These are phyloP conservation scores for Styphnolobium japonicum DNA, from an alignment of 306 rosid genomes.

Conservation along the genomic window DNA sequence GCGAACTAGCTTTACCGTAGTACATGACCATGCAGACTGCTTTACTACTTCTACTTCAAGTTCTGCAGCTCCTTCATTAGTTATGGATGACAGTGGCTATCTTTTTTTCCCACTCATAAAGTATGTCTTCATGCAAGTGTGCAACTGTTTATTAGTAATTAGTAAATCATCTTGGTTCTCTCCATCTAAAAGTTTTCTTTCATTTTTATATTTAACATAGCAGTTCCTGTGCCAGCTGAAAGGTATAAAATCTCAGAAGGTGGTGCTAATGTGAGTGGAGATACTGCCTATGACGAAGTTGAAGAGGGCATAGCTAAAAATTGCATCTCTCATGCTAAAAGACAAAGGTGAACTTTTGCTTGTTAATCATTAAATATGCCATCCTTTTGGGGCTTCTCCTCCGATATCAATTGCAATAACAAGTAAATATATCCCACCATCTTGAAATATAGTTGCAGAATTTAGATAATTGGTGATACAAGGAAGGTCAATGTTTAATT, in stretches of 20 bases:
- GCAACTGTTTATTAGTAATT: no score
- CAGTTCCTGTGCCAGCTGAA: not conserved
- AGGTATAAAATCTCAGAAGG: not conserved
- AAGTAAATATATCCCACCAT: not conserved
- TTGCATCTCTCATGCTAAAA: not conserved
- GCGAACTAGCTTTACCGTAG: no score
- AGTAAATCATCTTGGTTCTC: no score
- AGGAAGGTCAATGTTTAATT: not conserved
- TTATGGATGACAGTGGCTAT: no score
- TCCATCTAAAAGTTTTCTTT: no score
- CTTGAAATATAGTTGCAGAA: no score
- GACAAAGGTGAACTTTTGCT: not conserved
- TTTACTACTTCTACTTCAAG: not conserved
- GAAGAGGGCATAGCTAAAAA: not conserved
- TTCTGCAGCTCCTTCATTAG: no score
- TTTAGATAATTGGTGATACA: not conserved
- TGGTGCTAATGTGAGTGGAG: not conserved
- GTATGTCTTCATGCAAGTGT: no score
- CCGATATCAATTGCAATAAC: no score
- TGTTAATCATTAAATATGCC: no score
- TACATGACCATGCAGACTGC: not conserved
- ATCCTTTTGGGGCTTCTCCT: no score
- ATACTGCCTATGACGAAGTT: not conserved
- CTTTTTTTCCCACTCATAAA: no score
- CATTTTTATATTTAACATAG: not conserved